Conservation (phyloP, 1,284 basidiomycete genomes). For the Schizophyllum amplum region DNA sequence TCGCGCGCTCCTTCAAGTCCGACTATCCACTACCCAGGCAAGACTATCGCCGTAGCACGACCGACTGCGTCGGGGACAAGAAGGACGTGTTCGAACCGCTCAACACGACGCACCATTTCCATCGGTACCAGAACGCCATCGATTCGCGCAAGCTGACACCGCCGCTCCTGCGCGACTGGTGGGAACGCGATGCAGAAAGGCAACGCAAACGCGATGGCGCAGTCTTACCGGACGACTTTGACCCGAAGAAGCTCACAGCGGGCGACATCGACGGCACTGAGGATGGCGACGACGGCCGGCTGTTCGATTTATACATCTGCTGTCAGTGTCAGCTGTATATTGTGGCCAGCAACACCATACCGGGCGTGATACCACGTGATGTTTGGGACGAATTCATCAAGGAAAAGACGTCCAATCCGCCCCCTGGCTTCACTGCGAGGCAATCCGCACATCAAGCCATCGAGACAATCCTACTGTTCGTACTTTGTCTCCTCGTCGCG, state of each 20-base stretch:
- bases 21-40: slow-evolving; percentile 47
- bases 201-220: slow-evolving; percentile 38
- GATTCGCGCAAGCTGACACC: slow-evolving; percentile 56
- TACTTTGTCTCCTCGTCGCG: slow-evolving; percentile 5
- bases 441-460: slow-evolving; percentile 44
- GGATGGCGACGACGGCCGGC: slow-evolving; percentile 41
- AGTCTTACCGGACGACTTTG: slow-evolving; percentile 28
- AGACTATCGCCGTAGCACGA: slow-evolving; percentile 36
- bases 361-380: slow-evolving; percentile 58
- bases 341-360: slow-evolving; percentile 58
- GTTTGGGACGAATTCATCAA: slow-evolving; percentile 35
- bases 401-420: slow-evolving; percentile 38
- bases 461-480: slow-evolving; percentile 64
- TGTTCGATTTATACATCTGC: slow-evolving; percentile 71
- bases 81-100: slow-evolving; percentile 34
- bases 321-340: slow-evolving; percentile 74
- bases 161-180: slow-evolving; percentile 50
- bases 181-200: slow-evolving; percentile 46
- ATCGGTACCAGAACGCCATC: slow-evolving; percentile 59
- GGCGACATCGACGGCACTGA: slow-evolving; percentile 24
- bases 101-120: slow-evolving; percentile 76
- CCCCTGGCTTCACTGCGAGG: slow-evolving; percentile 34
- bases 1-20: slow-evolving; percentile 43
- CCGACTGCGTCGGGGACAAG: slow-evolving; percentile 43
- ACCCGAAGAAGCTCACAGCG: slow-evolving; percentile 24